Evolutionary conservation across 2,329 filamentous ascomycete species (phyloP).

Genomic region (Aspergillus sp.): DNA sequence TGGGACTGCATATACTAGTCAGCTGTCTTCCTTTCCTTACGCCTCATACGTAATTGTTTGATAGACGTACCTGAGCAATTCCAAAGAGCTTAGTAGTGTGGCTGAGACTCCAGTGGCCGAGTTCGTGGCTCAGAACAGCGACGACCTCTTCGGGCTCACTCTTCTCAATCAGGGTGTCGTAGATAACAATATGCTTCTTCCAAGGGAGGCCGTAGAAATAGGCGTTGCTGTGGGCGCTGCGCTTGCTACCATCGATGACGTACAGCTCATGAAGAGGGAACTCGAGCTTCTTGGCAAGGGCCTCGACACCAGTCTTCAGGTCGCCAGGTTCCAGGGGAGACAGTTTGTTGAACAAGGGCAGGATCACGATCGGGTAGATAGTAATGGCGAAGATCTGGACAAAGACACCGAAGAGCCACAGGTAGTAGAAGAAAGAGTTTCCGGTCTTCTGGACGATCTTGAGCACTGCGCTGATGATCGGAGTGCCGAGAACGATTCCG

Average conservation of each 20-base stretch:
- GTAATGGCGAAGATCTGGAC: constrained; percentile 95
- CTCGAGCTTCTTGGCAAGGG: constrained; percentile 75
- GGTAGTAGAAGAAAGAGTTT: constrained; percentile 93
- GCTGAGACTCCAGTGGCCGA: constrained; percentile 94
- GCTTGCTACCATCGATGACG: constrained; percentile 90
- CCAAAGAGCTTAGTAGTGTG: constrained; percentile 90
- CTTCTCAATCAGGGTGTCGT: constrained; percentile 96
- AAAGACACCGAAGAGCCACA: constrained; percentile 87
- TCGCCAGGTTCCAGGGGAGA: constrained; percentile 84
- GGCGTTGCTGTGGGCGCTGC: constrained; percentile 83
- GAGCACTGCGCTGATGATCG: constrained; percentile 88
- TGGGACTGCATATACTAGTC: constrained; percentile 61
- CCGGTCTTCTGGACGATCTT: constrained; percentile 93
- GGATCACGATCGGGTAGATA: constrained; percentile 89
- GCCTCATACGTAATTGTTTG: constrained; percentile 1
- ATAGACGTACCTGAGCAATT: constrained; percentile 70
- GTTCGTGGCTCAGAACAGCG: constrained; percentile 89
- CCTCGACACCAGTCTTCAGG: constrained; percentile 85
- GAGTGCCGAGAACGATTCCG: constrained; percentile 74
- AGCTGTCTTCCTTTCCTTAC: constrained; percentile 1
- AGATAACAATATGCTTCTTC: constrained; percentile 99
- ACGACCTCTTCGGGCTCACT: constrained; percentile 88
- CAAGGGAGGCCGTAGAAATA: constrained; percentile 97
- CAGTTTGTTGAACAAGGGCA: constrained; percentile 97
- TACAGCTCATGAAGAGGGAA: constrained; percentile 93